Evolutionary conservation across 2,329 filamentous ascomycete species (phyloP).

Genomic region (Rugonectria rugulosa): DNA sequence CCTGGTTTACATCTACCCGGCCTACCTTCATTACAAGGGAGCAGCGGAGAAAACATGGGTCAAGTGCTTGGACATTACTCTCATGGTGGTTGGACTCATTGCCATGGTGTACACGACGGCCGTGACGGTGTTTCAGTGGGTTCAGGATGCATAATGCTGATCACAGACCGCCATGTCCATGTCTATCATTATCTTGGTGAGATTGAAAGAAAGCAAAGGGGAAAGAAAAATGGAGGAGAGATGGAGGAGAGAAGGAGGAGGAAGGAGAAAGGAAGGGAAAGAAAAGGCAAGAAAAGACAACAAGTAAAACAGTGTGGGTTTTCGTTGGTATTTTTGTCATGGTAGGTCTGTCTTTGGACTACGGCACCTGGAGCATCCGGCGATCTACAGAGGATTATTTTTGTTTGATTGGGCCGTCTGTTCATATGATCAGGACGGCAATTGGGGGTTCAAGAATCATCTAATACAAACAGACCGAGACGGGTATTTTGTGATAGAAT

Average conservation of each 20-base stretch:
- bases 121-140: conserved; percentile 59
- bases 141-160: conserved; percentile 30
- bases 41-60: conserved; percentile 63
- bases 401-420: neutral
- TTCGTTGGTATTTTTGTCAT: neutral
- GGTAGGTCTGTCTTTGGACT: neutral
- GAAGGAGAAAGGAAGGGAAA: neutral
- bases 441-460: conserved; percentile 7
- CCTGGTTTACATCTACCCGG: conserved; percentile 79
- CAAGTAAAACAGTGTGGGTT: neutral
- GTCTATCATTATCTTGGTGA: neutral
- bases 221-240: conserved; percentile 13
- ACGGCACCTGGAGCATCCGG: too few relatives aligned
- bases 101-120: conserved; percentile 77
- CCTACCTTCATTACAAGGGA: conserved; percentile 73
- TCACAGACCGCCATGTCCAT: neutral
- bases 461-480: conserved; percentile 9
- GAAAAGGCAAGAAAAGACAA: too few relatives aligned
- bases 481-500: conserved; percentile 4
- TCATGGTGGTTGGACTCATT: conserved; percentile 69
- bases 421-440: conserved; percentile 1
- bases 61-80: conserved; percentile 65
- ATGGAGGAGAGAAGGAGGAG: neutral
- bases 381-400: too few relatives aligned
- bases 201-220: neutral